Evolutionary conservation across 441 rosid genomes (phyloP).

Genomic region (Populus hybrid): DNA sequence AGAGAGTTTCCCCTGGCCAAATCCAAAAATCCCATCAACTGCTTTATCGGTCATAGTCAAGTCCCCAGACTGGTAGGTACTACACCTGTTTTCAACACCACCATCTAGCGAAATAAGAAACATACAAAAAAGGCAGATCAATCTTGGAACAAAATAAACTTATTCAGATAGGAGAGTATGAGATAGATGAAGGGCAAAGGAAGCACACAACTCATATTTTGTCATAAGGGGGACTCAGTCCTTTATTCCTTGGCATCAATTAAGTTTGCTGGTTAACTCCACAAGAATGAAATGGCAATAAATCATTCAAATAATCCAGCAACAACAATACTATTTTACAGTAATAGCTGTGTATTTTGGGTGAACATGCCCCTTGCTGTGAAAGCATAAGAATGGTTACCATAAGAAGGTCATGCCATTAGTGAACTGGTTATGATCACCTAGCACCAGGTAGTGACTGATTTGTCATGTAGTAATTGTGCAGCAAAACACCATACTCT

Average conservation of each 20-base stretch:
- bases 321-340: not conserved
- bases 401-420: not conserved
- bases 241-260: too few species aligned
- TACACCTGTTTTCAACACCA: conserved; percentile 62
- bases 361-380: not conserved
- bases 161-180: not conserved
- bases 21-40: conserved; percentile 89
- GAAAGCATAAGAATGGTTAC: not conserved
- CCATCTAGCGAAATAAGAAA: conserved; percentile 20
- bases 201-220: not conserved
- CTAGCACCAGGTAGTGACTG: too few species aligned
- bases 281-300: too few species aligned
- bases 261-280: too few species aligned
- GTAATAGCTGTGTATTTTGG: not conserved
- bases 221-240: not conserved
- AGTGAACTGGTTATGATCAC: not conserved
- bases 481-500: not conserved
- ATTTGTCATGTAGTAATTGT: not conserved
- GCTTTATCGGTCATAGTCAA: conserved; percentile 76
- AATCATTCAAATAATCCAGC: not conserved
- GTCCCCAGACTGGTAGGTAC: conserved; percentile 72
- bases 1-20: conserved; percentile 80
- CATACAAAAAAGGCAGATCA: not conserved
- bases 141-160: not conserved
- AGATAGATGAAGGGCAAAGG: not conserved